Evolutionary conservation across 2,329 filamentous ascomycete genomes (phyloP), one percentile per base, ranked within the genome.

Genomic region (Aspergillus aculeatinus): DNA sequence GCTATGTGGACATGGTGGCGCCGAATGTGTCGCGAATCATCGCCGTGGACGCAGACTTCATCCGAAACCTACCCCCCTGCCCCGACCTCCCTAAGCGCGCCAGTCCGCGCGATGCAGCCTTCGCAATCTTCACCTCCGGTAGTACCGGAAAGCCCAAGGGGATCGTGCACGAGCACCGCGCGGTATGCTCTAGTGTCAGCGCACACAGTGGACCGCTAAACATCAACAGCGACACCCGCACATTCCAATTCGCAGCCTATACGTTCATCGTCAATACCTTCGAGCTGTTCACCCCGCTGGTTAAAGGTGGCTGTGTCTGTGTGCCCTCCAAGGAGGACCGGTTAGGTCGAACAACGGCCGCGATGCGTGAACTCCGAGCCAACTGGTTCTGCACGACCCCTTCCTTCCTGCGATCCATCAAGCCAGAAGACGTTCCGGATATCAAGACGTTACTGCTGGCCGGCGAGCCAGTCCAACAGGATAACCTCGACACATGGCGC

Each of bases 241-340:
- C 86, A 10, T 79, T 85, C 73, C 80, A 82, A 60, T 75, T 81
- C 50, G 82, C 80, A 1, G 79, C 79, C 4, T 81, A 79, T 67
- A 78, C 78, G 35, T 78, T 81, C 58, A 80, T 83, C 62, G 74
- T 81, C 27, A 75, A 77, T 48, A 70, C 83, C 39, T 70, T 77
- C 5, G 82, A 84, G 65, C 74, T 82, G 1, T 79, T 84, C 59
- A 79, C 77, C 0, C 80, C 83, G 0, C 72, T 85, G 6, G 70
- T 79, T 0, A 69, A 79, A 39, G 84, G 84, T 5, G 83, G 81
- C 0, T 84, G 81, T 35, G 76, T 86, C 7, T 85, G 83, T 53
- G 74, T 86, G 0, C 82, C 84, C 0, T 76, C 79, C 0, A 68
- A 77, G 0, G 62, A 73, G 3, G 77, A 82, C 57, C 69, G 79